These are phyloP conservation scores for Blepharisma stoltei DNA, from an alignment of 73 alveolate species.

Conservation along the genomic window DNA sequence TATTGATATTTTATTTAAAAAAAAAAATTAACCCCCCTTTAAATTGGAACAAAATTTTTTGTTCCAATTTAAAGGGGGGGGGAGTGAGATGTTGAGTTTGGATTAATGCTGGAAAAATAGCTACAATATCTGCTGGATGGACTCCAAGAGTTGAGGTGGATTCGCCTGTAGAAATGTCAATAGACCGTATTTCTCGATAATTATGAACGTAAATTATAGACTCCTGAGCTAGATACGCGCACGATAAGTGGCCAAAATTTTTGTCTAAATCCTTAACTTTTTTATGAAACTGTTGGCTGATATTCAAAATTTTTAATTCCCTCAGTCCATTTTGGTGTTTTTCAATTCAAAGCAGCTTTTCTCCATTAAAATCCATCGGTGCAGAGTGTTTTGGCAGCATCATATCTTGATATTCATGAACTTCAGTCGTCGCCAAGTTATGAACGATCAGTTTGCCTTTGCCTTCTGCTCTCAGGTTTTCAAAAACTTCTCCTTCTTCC, in stretches of 20 bases:
- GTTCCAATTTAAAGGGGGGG: too few species aligned
- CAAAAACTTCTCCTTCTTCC: slow-evolving; percentile 15
- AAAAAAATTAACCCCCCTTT: too few species aligned
- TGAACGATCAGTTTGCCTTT: background rate
- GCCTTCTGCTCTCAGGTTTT: slow-evolving; percentile 19
- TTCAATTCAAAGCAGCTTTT: slow-evolving; percentile 6
- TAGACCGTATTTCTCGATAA: background rate
- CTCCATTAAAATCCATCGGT: background rate
- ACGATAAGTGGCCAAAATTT: background rate
- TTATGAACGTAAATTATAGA: slow-evolving; percentile 18
- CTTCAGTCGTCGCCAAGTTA: slow-evolving; percentile 6
- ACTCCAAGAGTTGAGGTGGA: background rate
- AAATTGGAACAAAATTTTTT: too few species aligned
- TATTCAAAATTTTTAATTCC: background rate
- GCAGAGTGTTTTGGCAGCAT: slow-evolving; percentile 12
- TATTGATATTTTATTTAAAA: too few species aligned
- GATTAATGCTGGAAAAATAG: slow-evolving; percentile 3
- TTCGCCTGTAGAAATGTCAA: slow-evolving; percentile 16
- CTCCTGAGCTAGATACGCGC: slow-evolving; percentile 11
- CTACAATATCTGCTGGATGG: background rate
- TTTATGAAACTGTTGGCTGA: background rate
- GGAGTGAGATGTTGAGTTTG: background rate
- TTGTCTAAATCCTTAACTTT: slow-evolving; percentile 1
- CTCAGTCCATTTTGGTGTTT: background rate
- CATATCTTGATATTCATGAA: background rate